Evolutionary conservation across 306 rosid species (phyloP), one percentile per base, ranked within the genome.

Genomic region (Casuarina equisetifolia): DNA sequence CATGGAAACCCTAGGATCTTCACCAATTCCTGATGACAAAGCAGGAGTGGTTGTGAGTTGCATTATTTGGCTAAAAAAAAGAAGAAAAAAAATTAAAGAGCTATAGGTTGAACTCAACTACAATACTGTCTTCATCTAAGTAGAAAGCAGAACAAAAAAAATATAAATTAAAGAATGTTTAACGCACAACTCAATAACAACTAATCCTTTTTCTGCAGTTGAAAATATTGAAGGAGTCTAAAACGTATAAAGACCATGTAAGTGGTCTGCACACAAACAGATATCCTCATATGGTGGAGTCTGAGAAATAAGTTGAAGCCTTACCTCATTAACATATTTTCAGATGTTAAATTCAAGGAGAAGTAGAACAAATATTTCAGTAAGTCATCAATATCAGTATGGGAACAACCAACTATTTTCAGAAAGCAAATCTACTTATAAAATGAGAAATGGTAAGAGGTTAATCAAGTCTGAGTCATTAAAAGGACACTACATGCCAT

Each of bases 1-100:
- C 77, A 84, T 86, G 75, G 87, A 81, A 74, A 82, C 77, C 55
- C 79, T 86, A 76, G 58, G 76, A 78, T 78, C 82, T 81, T 79
- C 92, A 72, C 86, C 80, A 76, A 82, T 80, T 80, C 84, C 80
- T 75, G 73, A 80, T 62, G 20, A 83, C 40, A 68, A 76, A 79
- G 71, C 73, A 66, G 79, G 82, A 58, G 54, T 74, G 61, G 25
- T 15, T 17, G 44, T 69, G 25, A 69, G 9, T 9, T 5, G 36
- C 54, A 66, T 57, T 54, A 69, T 44, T 67, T 58, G 42, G 63
- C 72, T 68, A 11, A 69, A 70, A 58, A 11, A 69, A 70, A 58
- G 76, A 68, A 72, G n/a, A 74, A 44, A 50, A 78, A 84, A 77
- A 42, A 61, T 61, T 50, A 49, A 74, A 72, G 11, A 55, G 43